phyloP scores from a whole-genome alignment of 2,329 filamentous ascomycete genomes.

The Fusarium cyanostomum region DNA sequence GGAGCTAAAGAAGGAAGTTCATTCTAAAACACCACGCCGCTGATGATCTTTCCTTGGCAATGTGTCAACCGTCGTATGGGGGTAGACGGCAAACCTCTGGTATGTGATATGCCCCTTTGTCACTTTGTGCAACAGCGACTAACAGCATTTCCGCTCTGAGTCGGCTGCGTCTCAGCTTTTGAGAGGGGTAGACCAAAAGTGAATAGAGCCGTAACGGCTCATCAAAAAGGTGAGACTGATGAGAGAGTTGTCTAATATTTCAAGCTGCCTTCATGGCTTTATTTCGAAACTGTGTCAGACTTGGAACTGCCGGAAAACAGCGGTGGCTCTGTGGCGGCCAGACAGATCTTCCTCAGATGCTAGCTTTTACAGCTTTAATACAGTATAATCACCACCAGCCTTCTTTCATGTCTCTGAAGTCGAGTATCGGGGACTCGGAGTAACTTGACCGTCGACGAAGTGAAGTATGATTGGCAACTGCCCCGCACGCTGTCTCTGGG shows the following conservation, averaged over 20 bases:
- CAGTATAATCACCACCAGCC: too few relatives aligned
- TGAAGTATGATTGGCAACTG: too few relatives aligned
- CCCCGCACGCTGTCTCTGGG: too few relatives aligned
- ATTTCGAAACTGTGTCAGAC: too few relatives aligned
- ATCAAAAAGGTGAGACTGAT: neutral
- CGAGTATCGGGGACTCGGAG: neutral
- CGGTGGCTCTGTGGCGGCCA: too few relatives aligned
- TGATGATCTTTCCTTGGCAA: neutral
- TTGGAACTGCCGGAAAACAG: too few relatives aligned
- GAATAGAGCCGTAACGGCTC: neutral
- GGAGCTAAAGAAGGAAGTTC: too few relatives aligned
- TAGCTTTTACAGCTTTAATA: too few relatives aligned
- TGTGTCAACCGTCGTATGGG: neutral
- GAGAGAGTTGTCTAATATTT: neutral
- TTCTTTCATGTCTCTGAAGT: neutral
- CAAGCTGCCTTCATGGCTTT: too few relatives aligned
- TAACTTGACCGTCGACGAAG: neutral
- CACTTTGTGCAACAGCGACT: too few relatives aligned
- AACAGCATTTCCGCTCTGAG: neutral
- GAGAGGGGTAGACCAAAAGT: neutral
- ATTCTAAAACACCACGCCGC: neutral
- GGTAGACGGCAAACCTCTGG: neutral
- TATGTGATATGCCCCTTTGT: conserved; percentile 19
- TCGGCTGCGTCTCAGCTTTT: neutral
- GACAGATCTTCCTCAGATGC: too few relatives aligned